phyloP scores from a whole-genome alignment of 1,284 basidiomycete genomes.

The Boletellus deceptivus region DNA sequence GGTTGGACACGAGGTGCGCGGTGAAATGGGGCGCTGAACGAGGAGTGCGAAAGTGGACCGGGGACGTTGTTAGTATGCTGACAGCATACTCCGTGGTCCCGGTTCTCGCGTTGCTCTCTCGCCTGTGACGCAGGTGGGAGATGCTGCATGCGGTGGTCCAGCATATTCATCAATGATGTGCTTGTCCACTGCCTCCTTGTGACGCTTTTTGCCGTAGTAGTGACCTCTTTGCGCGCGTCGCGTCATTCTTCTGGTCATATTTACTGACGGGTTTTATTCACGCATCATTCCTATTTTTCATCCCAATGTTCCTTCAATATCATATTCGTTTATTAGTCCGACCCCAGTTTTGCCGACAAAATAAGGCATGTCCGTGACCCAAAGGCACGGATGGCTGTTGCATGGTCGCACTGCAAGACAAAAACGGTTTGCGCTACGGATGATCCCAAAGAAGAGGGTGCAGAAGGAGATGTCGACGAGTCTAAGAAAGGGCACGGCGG shows the following conservation, averaged over 20 bases:
- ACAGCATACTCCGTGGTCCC: conserved; percentile 39
- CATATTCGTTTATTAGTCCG: conserved; percentile 56
- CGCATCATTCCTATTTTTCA: conserved; percentile 38
- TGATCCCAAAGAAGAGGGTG: conserved; percentile 82
- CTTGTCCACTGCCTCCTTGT: conserved; percentile 55
- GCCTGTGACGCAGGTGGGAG: conserved; percentile 59
- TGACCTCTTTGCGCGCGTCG: conserved; percentile 24
- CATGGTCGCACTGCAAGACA: conserved; percentile 84
- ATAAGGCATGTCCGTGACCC: conserved; percentile 84
- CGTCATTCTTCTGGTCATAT: conserved; percentile 35
- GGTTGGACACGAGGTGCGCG: conserved; percentile 82
- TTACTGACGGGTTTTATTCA: conserved; percentile 57
- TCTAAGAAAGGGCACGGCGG: conserved; percentile 90
- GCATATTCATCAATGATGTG: conserved; percentile 53
- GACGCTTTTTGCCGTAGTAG: conserved; percentile 37
- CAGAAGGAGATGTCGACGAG: conserved; percentile 70
- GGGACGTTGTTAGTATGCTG: conserved; percentile 30
- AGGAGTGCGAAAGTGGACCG: conserved; percentile 72
- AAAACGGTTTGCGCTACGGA: conserved; percentile 87
- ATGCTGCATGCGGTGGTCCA: conserved; percentile 46
- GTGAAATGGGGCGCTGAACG: conserved; percentile 95
- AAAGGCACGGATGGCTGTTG: conserved; percentile 84
- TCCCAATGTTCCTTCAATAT: conserved; percentile 23
- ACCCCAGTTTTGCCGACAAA: conserved; percentile 79
- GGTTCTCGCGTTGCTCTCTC: conserved; percentile 38